Base-by-base conservation (phyloP, 2,329 filamentous ascomycete genomes). In the Fusarium euwallaceae region DNA sequence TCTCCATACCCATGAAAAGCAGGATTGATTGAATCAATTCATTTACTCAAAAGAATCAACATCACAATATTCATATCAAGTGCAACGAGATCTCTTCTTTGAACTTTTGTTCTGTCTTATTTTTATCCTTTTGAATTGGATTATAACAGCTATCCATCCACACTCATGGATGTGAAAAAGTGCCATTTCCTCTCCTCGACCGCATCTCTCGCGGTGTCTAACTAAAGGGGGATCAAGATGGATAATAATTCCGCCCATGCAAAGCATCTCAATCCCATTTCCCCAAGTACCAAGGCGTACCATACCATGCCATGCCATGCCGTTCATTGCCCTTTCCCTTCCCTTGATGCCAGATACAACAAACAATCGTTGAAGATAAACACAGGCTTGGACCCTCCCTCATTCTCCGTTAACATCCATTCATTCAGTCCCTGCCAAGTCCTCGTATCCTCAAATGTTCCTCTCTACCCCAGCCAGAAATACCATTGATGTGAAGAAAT, bases 171-270 rank as follows among this genome's bases (percentile, higher is more conserved):
- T 67, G 51, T 63, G 55, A 51, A 36, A 41, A 48, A 48, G 60
- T 73, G 48, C 51, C 63, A 67, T 62, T 37, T 37, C 67, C 24
- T 59, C 29, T 36, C 67, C 29, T 58, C 37, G 22, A 27, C 62
- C 63, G 56, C 67, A 39, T 64, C 45, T 61, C 53, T 64, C 17
- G 51, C 51, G 64, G 61, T 34, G 45, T 74, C 70, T 73, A 72
- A 63, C 61, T 66, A 70, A 66, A 37, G 58, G 59, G 60, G 43
- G 27, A 45, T 27, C 32, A 22, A 43, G 27, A 55, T 55, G 27
- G 17, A 71, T 24, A 17, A 71, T 17, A 58, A 58, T 24, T 36
- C 55, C 55, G 39, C 63, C 53, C 43, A 48, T 41, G 22, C 45
- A 63, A 55, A 48, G 27, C 34, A 37, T 20, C 41, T 34, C 61